phyloP scores from a whole-genome alignment of 495 filamentous ascomycete species.

The Pseudotulostoma volvatum region DNA sequence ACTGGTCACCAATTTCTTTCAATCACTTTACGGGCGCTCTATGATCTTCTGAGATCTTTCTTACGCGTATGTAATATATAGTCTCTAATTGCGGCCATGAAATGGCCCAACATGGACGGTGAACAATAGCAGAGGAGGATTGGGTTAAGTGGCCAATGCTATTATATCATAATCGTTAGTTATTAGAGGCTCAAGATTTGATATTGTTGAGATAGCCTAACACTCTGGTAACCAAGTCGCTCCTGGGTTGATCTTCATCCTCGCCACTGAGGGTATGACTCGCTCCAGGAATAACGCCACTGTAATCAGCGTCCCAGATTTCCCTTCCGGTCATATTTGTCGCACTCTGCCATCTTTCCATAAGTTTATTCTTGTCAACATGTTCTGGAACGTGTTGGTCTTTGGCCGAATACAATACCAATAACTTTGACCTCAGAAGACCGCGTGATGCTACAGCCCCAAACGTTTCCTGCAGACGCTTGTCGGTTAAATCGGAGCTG shows the following conservation, averaged over 20 bases:
- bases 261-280: slow-evolving; percentile 42
- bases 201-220: slow-evolving; percentile 37
- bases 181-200: too few relatives aligned
- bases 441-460: slow-evolving; percentile 38
- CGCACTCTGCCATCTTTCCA: slow-evolving; percentile 54
- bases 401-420: slow-evolving; percentile 45
- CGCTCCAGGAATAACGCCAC: slow-evolving; percentile 43
- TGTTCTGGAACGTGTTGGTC: slow-evolving; percentile 53
- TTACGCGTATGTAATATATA: too few relatives aligned
- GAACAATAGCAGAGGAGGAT: too few relatives aligned
- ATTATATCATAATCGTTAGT: too few relatives aligned
- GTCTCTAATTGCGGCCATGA: too few relatives aligned
- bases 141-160: too few relatives aligned
- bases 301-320: slow-evolving; percentile 34
- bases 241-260: slow-evolving; percentile 21
- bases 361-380: slow-evolving; percentile 46
- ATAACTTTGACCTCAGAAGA: slow-evolving; percentile 33
- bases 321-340: slow-evolving; percentile 23
- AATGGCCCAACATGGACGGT: too few relatives aligned
- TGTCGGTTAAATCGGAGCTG: slow-evolving; percentile 54
- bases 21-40: too few relatives aligned
- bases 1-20: too few relatives aligned
- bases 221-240: slow-evolving; percentile 38
- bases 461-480: slow-evolving; percentile 44
- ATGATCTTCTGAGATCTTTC: too few relatives aligned